Evolutionary conservation across 2,329 filamentous ascomycete genomes (phyloP), one percentile per base, ranked within the genome.

Genomic region (Davidsoniella eucalypti): DNA sequence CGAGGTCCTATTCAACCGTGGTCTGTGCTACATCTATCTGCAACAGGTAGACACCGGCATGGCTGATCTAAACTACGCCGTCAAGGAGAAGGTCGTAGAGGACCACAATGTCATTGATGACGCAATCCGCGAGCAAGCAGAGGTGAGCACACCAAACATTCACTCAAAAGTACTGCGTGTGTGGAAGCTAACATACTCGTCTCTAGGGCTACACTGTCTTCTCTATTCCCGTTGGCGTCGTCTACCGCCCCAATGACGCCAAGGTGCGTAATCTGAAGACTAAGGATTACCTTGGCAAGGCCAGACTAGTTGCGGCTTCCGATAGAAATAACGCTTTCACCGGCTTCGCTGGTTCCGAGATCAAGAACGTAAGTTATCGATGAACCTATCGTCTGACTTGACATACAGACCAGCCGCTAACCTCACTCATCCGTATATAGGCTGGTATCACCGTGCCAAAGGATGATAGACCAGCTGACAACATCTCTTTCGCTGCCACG

Each of bases 21-120:
- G 92, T 53, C 72, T 98, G 52, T 96, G 92, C 68, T 96, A 95
- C 67, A 94, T 96, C 60, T 96, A 96, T 62, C 73, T 96, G 26
- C 85, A 94, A 61, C 87, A 96, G 65, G 84, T 83, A 64, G 86
- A 93, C 10, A 78, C 83, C 1, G 92, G 92, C 57, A 77, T 98
- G 75, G 82, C 92, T 63, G 92, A 98, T 69, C 70, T 98, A 58
- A 75, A 78, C 17, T 96, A 83, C 61, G 92, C 92, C 0, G 84
- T 86, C 23, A 92, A 94, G 65, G 92, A 96, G 66, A 96, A 96
- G 69, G 85, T 92, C 44, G 88, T 94, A 1, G 82, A 90, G 50
- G 90, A 96, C 59, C 92, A 98, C 67, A 86, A 94, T 62, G 92
- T 98, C 55, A 98, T 98, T 57, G 88, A 98, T 60, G 92, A 98